Conservation (phyloP, 139 green algal species). For the Auxenochlorella pyrenoidosa region DNA sequence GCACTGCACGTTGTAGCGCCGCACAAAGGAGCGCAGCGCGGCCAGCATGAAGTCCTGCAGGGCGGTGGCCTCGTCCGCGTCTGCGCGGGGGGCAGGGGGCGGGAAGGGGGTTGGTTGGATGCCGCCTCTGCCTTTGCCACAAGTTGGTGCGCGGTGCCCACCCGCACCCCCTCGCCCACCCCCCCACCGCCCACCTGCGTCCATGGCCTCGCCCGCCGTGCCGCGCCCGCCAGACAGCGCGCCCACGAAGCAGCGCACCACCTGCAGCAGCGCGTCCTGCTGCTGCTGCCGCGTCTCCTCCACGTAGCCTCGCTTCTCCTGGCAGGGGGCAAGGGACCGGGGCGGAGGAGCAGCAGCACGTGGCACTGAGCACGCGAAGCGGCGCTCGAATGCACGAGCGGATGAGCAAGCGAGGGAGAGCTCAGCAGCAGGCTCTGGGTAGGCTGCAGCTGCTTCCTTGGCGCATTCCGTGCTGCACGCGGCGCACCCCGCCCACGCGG, state of each 20-base stretch:
- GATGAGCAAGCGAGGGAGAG: too few species aligned
- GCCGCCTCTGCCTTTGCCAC: too few species aligned
- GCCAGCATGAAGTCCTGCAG: constrained; percentile 42
- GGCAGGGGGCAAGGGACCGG: neutral
- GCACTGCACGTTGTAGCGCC: constrained; percentile 44
- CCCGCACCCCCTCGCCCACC: neutral
- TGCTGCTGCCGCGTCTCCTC: constrained; percentile 39
- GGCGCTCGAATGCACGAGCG: too few species aligned
- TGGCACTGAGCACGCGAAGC: too few species aligned
- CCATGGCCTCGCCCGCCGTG: constrained; percentile 21
- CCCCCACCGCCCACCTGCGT: neutral
- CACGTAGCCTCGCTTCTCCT: constrained; percentile 39
- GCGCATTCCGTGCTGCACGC: too few species aligned
- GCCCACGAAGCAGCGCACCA: constrained; percentile 36
- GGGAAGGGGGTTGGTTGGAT: too few species aligned
- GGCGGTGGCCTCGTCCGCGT: constrained; percentile 23
- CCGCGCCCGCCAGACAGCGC: constrained; percentile 11
- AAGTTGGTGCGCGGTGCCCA: too few species aligned
- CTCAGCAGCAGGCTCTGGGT: too few species aligned
- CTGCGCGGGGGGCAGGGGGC: neutral
- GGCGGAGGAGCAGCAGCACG: neutral
- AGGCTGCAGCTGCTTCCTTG: too few species aligned
- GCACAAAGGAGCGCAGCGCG: constrained; percentile 39
- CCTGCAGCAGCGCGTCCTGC: constrained; percentile 32
- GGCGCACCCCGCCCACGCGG: neutral